Base-by-base conservation (phyloP, 2,329 filamentous ascomycete species). In the Passalora sequoiae region DNA sequence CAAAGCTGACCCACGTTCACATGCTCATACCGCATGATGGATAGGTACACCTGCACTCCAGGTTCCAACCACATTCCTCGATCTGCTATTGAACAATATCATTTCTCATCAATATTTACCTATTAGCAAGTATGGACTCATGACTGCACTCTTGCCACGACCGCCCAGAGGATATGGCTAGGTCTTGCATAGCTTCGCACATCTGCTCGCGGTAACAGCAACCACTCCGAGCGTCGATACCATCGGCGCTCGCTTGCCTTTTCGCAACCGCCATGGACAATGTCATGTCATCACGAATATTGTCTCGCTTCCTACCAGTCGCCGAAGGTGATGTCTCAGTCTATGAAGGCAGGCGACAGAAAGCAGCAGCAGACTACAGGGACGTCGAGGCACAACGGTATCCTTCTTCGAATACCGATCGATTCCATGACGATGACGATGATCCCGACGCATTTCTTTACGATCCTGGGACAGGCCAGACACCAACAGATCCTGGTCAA, bases 351-450 rank as follows among this genome's bases (percentile, higher is more conserved):
- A 66, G 72, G 38, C 66, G 68, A 22, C 63, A 70, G 50, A 64
- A 74, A 51, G 66, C 71, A 44, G 66, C 71, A 44, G 65, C 46
- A 24, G 47, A 54, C 29, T 49, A 49, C 21, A 22, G 25, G 65
- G 49, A 67, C 58, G 24, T 73, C 64, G 47, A 71, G 68, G 50
- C 61, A 52, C 44, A 73, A 66, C 15, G 71, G 70, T 60, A 49
- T 66, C 38, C 69, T 71, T 54, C 67, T 69, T 44, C 47, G 24
- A 67, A 65, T 32, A 70, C 69, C 32, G 67, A 66, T 28, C 79
- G 76, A 54, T 73, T 74, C 50, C 74, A 78, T 43, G 69, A 75
- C 27, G 75, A 80, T 50, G 72, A 75, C 49, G 74, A 77, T 38
- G 70, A 76, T 32, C 69, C 80, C 19, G 74, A 79, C 45, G 70